phyloP scores from a whole-genome alignment of 345 rosid species.

The Heritiera littoralis region DNA sequence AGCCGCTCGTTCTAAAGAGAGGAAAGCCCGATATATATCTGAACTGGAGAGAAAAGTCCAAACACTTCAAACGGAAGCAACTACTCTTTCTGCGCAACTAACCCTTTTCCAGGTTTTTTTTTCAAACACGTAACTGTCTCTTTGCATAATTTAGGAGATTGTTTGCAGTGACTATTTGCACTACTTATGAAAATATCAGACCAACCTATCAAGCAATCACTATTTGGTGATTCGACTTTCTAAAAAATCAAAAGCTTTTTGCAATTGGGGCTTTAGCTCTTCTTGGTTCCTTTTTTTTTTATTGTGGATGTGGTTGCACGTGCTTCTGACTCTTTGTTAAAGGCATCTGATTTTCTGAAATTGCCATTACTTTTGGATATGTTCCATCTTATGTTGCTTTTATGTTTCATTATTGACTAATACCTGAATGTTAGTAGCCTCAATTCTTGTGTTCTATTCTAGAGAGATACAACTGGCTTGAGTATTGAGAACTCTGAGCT shows the following conservation, averaged over 20 bases:
- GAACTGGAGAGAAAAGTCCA: conserved; percentile 89
- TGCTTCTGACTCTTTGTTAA: conserved; percentile 8
- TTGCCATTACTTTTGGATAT: neutral
- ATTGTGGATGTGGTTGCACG: neutral
- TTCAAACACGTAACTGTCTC: neutral
- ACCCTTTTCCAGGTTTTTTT: conserved; percentile 71
- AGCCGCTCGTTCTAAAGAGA: conserved; percentile 91
- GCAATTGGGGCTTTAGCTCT: neutral
- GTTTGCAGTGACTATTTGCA: neutral
- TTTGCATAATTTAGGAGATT: neutral
- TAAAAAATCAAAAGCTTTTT: neutral
- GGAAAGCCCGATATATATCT: conserved; percentile 74
- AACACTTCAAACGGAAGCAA: conserved; percentile 88
- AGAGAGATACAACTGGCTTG: conserved; percentile 88
- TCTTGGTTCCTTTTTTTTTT: neutral
- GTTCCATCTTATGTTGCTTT: conserved; percentile 6
- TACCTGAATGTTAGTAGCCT: conserved; percentile 14
- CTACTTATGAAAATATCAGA: neutral
- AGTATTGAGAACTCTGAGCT: conserved; percentile 86
- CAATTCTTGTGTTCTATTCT: conserved; percentile 30
- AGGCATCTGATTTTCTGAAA: conserved; percentile 12
- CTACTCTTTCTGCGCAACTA: conserved; percentile 84
- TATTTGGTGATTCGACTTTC: conserved; percentile 8
- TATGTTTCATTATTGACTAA: neutral
- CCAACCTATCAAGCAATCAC: neutral